Evolutionary conservation across 345 rosid species (phyloP).

Genomic region (Passiflora organensis): DNA sequence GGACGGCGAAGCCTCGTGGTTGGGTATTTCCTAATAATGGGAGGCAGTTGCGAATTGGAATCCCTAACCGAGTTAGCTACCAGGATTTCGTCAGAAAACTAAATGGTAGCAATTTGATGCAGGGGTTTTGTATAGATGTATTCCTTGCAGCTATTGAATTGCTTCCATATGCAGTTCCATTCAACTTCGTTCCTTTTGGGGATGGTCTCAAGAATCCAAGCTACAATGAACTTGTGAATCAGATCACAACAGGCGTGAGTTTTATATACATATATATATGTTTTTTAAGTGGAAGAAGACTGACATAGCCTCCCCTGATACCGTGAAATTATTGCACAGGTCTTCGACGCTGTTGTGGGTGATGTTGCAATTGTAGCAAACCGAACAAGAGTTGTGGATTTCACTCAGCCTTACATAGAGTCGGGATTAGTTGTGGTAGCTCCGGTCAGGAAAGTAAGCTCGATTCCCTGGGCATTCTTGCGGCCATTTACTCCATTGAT

Average conservation of each 20-base stretch:
- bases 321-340: conserved; percentile 36
- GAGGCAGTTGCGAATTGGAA: conserved; percentile 61
- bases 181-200: conserved; percentile 66
- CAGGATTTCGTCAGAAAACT: conserved; percentile 40
- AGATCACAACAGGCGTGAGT: conserved; percentile 64
- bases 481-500: conserved; percentile 69
- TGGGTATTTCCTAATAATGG: conserved; percentile 92
- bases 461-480: conserved; percentile 72
- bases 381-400: conserved; percentile 70
- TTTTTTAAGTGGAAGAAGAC: too few species aligned
- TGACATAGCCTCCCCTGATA: conserved; percentile 6
- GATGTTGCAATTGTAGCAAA: conserved; percentile 64
- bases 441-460: conserved; percentile 57
- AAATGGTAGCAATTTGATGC: conserved; percentile 47
- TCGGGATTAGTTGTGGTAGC: conserved; percentile 92
- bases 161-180: conserved; percentile 69
- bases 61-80: conserved; percentile 67
- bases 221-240: conserved; percentile 55
- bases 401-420: conserved; percentile 83
- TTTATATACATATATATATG: too few species aligned
- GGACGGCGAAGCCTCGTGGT: conserved; percentile 59
- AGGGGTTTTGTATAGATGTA: conserved; percentile 73
- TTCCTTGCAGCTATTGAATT: conserved; percentile 66
- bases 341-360: conserved; percentile 75
- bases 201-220: conserved; percentile 74